Evolutionary conservation across 768 basidiomycete genomes (phyloP), one percentile per base, ranked within the genome.

Genomic region (Jaapia argillacea): DNA sequence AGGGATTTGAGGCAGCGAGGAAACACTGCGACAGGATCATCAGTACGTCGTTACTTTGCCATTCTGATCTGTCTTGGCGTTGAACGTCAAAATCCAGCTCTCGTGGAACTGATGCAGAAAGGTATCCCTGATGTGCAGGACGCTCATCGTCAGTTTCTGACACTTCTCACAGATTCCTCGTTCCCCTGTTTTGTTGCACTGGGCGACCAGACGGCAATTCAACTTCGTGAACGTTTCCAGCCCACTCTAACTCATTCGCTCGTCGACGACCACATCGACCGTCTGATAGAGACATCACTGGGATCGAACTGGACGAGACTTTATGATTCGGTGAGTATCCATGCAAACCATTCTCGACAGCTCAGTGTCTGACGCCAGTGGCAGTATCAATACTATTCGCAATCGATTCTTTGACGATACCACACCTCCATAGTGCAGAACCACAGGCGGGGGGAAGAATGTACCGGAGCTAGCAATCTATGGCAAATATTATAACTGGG

Each of bases 81-180:
- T 33, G 10, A 33, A 10, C 10, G 16, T 16, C 28, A 10, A 16
- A 10, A 33, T 21, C 1, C 42, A 81, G 79, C 79, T 31, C 72
- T 98, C 53, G 92, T 98, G 28, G 96, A 98, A 58, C 68, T 98
- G 42, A 98, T 98, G 96, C 94, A 98, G 63, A 93, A 91, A 72
- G 85, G 89, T 83, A 53, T 43, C 64, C 46, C 13, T 6, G n/a
- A 14, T 18, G 18, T 20, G 4, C 22, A 26, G 46, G 13, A 44
- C 27, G 28, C 6, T 27, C 22, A 6, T 45, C n/a, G 10, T 0
- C 6, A 22, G 14, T 26, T 25, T n/a, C 45, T 47, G 44, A 58
- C 16, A 41, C 48, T 24, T 22, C 16, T 28, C 20, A 20, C 47
- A 91, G 92, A 94, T 58, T 96, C 91, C 1, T 74, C 79, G 20